These are phyloP conservation scores for Penicillium sp. DNA, from an alignment of 2,329 filamentous ascomycete species.

Conservation along the genomic window DNA sequence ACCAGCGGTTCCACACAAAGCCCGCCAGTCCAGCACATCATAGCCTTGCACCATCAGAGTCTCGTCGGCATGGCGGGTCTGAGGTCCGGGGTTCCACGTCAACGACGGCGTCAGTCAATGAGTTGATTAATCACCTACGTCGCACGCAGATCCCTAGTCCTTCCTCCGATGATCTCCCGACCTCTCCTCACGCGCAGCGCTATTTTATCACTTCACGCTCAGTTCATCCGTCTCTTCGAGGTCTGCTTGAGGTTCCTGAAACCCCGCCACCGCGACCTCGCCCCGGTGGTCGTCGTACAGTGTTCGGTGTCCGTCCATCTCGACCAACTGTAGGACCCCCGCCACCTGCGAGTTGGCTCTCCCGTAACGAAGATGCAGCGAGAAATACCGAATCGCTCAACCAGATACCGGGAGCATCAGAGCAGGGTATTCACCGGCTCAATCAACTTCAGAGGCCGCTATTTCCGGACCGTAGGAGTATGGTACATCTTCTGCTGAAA, in stretches of 20 bases:
- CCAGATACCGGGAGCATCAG: constrained; percentile 13
- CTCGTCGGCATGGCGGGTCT: constrained; percentile 30
- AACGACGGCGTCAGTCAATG: constrained; percentile 44
- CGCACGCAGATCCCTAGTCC: constrained; percentile 38
- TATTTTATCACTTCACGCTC: constrained; percentile 35
- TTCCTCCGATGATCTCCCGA: constrained; percentile 17
- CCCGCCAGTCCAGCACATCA: constrained; percentile 43
- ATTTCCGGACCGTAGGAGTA: constrained; percentile 41
- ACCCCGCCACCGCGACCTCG: constrained; percentile 45
- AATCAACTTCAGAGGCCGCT: constrained; percentile 41
- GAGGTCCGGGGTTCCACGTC: constrained; percentile 21
- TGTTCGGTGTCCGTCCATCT: constrained; percentile 34
- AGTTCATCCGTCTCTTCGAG: constrained; percentile 47
- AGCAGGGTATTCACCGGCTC: constrained; percentile 32
- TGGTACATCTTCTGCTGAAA: constrained; percentile 54
- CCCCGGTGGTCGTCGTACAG: constrained; percentile 30
- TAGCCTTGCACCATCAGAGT: constrained; percentile 33
- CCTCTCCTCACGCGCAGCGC: constrained; percentile 10
- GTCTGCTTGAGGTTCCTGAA: constrained; percentile 46
- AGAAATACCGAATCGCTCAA: not conserved
- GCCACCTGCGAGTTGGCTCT: constrained; percentile 48
- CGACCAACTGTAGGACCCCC: constrained; percentile 47
- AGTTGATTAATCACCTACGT: constrained; percentile 49
- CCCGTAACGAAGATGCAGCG: constrained; percentile 16
- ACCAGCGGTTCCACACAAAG: constrained; percentile 42